Evolutionary conservation across 441 rosid species (phyloP), one percentile per base, ranked within the genome.

Genomic region (Erodium chrysanthum): DNA sequence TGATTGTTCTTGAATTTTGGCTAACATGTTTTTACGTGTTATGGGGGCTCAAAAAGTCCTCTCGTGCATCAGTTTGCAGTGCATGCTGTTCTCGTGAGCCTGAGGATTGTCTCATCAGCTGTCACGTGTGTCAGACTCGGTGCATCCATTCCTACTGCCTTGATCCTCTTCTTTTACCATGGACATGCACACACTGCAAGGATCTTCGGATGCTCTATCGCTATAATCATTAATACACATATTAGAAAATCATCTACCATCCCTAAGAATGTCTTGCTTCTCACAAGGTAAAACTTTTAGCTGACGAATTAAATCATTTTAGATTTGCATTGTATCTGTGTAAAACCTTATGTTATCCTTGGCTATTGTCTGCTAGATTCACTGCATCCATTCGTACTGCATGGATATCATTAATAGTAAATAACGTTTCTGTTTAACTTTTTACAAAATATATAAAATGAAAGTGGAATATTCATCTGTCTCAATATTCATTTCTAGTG

Each of bases 141-240:
- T 77, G 86, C 52, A 86, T 94, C 22, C 96, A 91, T 80, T 75
- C 84, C 25, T 88, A 91, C 78, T 91, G 96, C 71, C 81, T 94
- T 72, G 97, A 94, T 76, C 96, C 97, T 71, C 86, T 82, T 42
- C 44, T 88, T 69, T 66, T 80, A 27, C 97, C 97, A 52, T 94
- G 99, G 97, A 88, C 87, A 6, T 94, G 97, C 81, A 73, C 61
- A 68, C 96, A 82, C 67, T 94, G 99, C 87, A 87, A 61, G 78
- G 96, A 87, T 77, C 89, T 89, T 23, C 88, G 76, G 73, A 79
- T 71, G 81, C 82, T 86, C 48, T 83, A 80, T 79, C 84, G 74
- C 10, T 80, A 69, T 31, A 64, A 67, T 75, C 77, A 68, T 71
- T 84, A 77, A 27, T 27, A 72, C 7, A 42, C 66, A 46, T 61